Percentiles rank a stretch among this genome's conserved stretches.
phyloP scores from a whole-genome alignment of 495 filamentous ascomycete species.

The Aspergillus coremiiformis region DNA sequence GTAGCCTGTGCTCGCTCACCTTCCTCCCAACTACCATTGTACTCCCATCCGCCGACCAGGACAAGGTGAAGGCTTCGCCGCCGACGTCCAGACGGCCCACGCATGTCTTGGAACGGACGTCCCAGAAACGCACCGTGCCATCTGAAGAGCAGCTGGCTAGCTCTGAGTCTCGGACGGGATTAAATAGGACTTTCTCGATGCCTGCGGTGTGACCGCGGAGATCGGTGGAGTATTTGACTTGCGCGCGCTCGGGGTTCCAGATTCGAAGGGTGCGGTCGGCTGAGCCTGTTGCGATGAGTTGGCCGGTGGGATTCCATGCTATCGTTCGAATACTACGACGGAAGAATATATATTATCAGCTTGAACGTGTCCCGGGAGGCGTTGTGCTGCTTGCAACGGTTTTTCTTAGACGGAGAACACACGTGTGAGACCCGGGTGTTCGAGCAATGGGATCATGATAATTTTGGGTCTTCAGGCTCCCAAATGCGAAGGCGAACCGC shows the following conservation, averaged over 20 bases:
- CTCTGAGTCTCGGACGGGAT: conserved; percentile 80
- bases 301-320: conserved; percentile 84
- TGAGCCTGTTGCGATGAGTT: conserved; percentile 78
- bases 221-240: conserved; percentile 76
- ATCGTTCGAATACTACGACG: conserved; percentile 55
- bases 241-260: conserved; percentile 83
- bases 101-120: conserved; percentile 73
- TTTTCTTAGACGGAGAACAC: conserved; percentile 15
- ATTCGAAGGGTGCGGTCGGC: conserved; percentile 76
- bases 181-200: conserved; percentile 85
- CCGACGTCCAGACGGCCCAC: conserved; percentile 74
- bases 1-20: too few species aligned
- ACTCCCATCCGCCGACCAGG: conserved; percentile 82
- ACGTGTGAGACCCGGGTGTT: conserved; percentile 48
- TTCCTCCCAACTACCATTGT: conserved; percentile 78
- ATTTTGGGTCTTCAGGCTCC: conserved; percentile 49
- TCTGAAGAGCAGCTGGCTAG: conserved; percentile 79
- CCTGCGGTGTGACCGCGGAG: conserved; percentile 68
- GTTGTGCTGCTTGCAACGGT: background rate
- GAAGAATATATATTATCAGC: conserved; percentile 9
- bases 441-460: conserved; percentile 54
- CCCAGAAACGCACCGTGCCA: conserved; percentile 87
- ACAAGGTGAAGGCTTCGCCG: conserved; percentile 73
- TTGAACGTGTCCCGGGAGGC: background rate
- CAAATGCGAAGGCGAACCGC: conserved; percentile 51